Base-by-base conservation (phyloP, 805 yeast genomes). In the Pichia rugopelliculosa region DNA sequence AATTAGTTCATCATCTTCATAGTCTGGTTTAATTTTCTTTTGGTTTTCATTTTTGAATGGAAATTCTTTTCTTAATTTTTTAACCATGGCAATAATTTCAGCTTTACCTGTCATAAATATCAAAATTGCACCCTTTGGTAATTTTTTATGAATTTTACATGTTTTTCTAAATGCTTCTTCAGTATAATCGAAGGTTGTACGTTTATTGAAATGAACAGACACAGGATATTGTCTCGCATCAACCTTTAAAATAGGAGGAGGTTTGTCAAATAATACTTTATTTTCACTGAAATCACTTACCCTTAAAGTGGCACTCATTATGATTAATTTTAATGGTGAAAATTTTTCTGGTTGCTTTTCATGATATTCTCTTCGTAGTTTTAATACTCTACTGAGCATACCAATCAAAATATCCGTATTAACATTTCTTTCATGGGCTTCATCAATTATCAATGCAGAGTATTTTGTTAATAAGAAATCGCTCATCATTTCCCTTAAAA, bases 361-460 rank as follows among this genome's bases (percentile, higher is more conserved):
- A 57, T 73, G 71, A 44, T 77, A 74, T 52, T 76, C 73, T 18
- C 77, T 70, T 58, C 99, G 79, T 36, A 91, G 72, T 53, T 74
- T 79, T 51, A 88, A 77, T 17, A 90, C 84, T 56, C 99, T 80
- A 60, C 96, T 87, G 44, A 93, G 70, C 84, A 93, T 85, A 42
- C 99, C 99, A 53, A 93, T 89, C 48, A 93, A 71, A 42, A 93
- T 91, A 67, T 93, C 99, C 0, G 99, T 93, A 61, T 93, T 93
- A 51, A 91, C 81, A 61, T 89, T 91, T 63, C 99, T 78, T 65
- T 93, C 99, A 64, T 93, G 99, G 0, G 99, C 99, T 67, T 93
- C 99, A 70, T 93, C 99, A 50, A 93, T 87, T 24, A 95, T 76
- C 40, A 93, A 75, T 0, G 86, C 82, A 0, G 97, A 89, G 62